Conservation (phyloP, 2,329 filamentous ascomycete genomes). For the Ophidiomyces ophidiicola region DNA sequence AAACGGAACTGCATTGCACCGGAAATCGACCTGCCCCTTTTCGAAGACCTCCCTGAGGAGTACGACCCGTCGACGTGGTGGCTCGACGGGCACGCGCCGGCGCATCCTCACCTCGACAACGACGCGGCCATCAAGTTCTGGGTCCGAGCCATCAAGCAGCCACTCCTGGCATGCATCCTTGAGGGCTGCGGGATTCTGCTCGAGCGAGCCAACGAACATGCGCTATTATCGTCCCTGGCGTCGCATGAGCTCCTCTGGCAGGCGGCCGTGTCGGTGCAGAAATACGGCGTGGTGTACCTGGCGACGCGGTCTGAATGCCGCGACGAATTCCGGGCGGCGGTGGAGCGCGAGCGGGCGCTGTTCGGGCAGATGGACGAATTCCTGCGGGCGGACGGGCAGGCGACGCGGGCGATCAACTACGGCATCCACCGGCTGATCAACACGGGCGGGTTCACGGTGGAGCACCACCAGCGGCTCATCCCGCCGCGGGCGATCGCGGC, state of each 20-base stretch:
- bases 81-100: constrained; percentile 6
- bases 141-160: constrained; percentile 4
- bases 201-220: not conserved
- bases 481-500: constrained; percentile 6
- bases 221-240: not conserved
- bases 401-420: constrained; percentile 9
- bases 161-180: constrained; percentile 6
- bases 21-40: not conserved
- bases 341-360: not conserved
- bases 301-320: constrained; percentile 9
- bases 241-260: constrained; percentile 4
- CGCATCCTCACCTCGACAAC: constrained; percentile 6
- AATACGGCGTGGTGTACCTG: constrained; percentile 9
- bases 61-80: constrained; percentile 9
- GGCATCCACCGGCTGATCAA: constrained; percentile 5
- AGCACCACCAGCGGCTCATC: constrained; percentile 1
- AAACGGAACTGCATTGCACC: not conserved
- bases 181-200: constrained; percentile 7
- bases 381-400: constrained; percentile 2
- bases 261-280: constrained; percentile 4
- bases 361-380: constrained; percentile 4
- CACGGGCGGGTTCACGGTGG: constrained; percentile 5
- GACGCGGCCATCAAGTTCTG: constrained; percentile 3
- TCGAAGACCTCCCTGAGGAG: not conserved
- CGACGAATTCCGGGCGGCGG: not conserved